Base-by-base conservation (phyloP, 768 basidiomycete genomes). In the Chalciporus piperatus region DNA sequence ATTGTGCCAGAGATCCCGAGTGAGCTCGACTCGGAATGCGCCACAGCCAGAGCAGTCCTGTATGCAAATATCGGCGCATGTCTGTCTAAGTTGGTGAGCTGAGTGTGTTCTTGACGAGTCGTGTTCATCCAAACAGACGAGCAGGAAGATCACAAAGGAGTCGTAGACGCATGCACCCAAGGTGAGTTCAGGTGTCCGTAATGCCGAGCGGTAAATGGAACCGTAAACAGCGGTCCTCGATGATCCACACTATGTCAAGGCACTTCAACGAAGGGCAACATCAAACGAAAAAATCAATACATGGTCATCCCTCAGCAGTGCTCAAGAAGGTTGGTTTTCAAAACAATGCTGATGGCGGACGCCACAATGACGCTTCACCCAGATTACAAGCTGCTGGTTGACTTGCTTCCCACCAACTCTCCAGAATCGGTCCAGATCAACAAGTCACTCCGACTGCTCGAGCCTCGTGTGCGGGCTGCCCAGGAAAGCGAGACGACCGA, bases 1-100 rank as follows among this genome's bases (percentile, higher is more conserved):
- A n/a, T 42, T 9, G 39, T 22, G 33, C 38, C 66, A 49, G 58
- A 59, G 20, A 19, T 56, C 30, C 61, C 71, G 19, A 57, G 65
- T 13, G 70, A 67, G 28, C 52, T 78, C n/a, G 75, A 82, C 33
- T 38, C 58, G 33, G 74, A 82, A 46, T 79, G 75, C 56, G 71
- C 74, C 12, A 84, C 83, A 60, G 74, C 79, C 22, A 79, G 90
- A 47, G 83, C 92, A 27, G 75, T 90, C 14, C 65, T 95, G 58
- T 80, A 89, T 64, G 85, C 88, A n/a, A 98, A 98, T 64, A 83
- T 96, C 35, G 93, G 79, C 0, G 94, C 93, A 46, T 95, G 92
- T 60, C 75, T 84, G 64, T 76, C 89, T 6, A 90, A 91, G 61
- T 68, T 90, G 68, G 92, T 90, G 60, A 63, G 84, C 60, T 17